These are phyloP conservation scores for Fusarium caatingaense DNA, from an alignment of 2,329 filamentous ascomycete species.

Conservation along the genomic window DNA sequence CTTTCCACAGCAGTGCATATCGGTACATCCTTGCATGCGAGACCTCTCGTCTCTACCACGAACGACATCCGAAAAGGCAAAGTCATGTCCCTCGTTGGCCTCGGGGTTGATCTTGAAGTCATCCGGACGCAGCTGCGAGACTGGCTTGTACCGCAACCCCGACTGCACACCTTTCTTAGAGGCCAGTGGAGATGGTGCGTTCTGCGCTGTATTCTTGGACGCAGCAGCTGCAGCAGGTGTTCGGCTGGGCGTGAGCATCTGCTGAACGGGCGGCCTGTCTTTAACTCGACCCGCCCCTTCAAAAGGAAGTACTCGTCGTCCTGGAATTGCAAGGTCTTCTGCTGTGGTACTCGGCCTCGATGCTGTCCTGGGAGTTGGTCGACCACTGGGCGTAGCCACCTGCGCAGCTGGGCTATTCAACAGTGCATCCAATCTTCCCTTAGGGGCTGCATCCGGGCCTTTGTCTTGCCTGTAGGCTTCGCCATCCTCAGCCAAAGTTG, in stretches of 20 bases:
- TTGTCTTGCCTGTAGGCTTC: slow-evolving; percentile 45
- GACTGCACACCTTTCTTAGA: slow-evolving; percentile 40
- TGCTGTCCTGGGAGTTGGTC: slow-evolving; percentile 41
- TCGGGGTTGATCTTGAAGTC: slow-evolving; percentile 87
- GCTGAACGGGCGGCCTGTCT: slow-evolving; percentile 28
- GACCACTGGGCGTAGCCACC: slow-evolving; percentile 41
- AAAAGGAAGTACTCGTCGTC: slow-evolving; percentile 57
- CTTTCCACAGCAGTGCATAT: slow-evolving; percentile 80
- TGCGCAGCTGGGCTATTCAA: slow-evolving; percentile 48
- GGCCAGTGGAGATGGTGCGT: slow-evolving; percentile 29
- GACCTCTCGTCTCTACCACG: slow-evolving; percentile 76
- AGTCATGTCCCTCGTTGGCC: slow-evolving; percentile 76
- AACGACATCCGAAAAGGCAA: slow-evolving; percentile 80
- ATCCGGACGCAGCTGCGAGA: slow-evolving; percentile 68
- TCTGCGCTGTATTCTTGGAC: slow-evolving; percentile 22
- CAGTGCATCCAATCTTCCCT: slow-evolving; percentile 50
- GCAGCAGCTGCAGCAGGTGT: slow-evolving; percentile 2
- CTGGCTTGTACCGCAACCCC: slow-evolving; percentile 67
- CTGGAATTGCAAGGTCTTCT: slow-evolving; percentile 50
- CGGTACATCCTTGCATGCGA: slow-evolving; percentile 78
- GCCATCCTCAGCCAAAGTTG: slow-evolving; percentile 62
- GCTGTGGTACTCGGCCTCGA: slow-evolving; percentile 24
- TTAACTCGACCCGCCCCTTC: slow-evolving; percentile 29
- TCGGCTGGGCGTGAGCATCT: slow-evolving; percentile 12
- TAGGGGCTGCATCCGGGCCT: slow-evolving; percentile 26